Base-by-base conservation (phyloP, 2,329 filamentous ascomycete genomes). In the Hypoxylon sp. region DNA sequence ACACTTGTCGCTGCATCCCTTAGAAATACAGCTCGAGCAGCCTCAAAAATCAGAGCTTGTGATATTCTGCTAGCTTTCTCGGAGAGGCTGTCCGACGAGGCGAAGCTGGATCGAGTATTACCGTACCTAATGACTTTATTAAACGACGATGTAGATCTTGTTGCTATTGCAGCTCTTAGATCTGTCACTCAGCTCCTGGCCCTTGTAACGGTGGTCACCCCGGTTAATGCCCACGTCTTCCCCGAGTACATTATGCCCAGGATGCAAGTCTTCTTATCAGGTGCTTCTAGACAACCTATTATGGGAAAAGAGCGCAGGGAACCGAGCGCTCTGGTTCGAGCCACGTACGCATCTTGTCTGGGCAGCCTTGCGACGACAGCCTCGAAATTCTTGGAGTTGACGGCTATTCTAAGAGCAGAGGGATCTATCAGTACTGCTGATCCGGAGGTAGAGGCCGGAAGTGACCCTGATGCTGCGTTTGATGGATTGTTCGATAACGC, bases 21-120 rank as follows among this genome's bases (percentile, higher is more conserved):
- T 71, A 89, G 96, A 68, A 97, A 94, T 66, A 97, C 95, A 13
- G 93, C 94, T 4, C 90, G 95, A 73, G 89, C 94, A 2, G 91
- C 93, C n/a, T 93, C 95, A 25, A 91, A 93, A 72, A 85, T 98
- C 45, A 90, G 93, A 73, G 96, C 93, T 1, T 97, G 96, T 75
- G 96, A 99, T 78, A 86, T 99, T 43, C 85, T 99, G 51, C 82
- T 99, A 53, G 95, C 95, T 2, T 98, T 99, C 78, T 90, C 94
- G 0, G 94, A 98, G 80, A 87, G 92, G 65, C 81, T 98, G 23
- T 97, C 95, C 0, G 97, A 99, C 77, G 96, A 99, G 80, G 94
- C 94, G 2, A 98, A 98, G 79, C 84, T 99, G 52, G 97, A 99
- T 79, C 89, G 96, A 53, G 92, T 98, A 23, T 82, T 99, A 53